A percentile compares a stretch with the other conserved stretches of the same genome.
Conservation (phyloP, 306 rosid genomes). For the Lagenaria siceraria region DNA sequence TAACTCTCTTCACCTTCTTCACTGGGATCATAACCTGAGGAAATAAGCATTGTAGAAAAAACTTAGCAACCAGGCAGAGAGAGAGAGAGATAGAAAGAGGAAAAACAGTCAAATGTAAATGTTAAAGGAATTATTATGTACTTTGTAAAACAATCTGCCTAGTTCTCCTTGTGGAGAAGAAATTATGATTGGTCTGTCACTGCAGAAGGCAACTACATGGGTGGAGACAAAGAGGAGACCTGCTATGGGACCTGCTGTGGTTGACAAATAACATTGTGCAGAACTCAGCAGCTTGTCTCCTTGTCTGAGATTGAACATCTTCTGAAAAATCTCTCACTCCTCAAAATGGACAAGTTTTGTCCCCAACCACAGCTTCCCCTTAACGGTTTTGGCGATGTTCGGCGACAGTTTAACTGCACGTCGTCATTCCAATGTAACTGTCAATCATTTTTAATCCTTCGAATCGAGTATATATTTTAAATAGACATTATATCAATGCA, state of each 20-base stretch:
- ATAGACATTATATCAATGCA: too few relatives aligned
- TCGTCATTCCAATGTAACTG: background rate
- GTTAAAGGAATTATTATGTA: background rate
- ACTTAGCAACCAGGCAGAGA: background rate
- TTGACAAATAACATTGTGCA: constrained; percentile 59
- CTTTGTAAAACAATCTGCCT: constrained; percentile 47
- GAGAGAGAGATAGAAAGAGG: background rate
- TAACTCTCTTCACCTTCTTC: constrained; percentile 23
- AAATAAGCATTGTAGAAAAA: background rate
- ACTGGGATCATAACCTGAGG: constrained; percentile 24
- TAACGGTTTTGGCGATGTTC: constrained; percentile 55
- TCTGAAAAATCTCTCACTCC: constrained; percentile 48
- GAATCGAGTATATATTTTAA: too few relatives aligned
- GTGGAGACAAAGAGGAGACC: constrained; percentile 86
- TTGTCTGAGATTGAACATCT: constrained; percentile 34
- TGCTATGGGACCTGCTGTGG: constrained; percentile 72
- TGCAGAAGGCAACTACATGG: constrained; percentile 60
- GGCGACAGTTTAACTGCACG: constrained; percentile 48
- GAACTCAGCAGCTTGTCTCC: constrained; percentile 59
- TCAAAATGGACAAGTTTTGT: constrained; percentile 52
- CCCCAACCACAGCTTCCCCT: constrained; percentile 63
- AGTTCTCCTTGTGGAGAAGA: constrained; percentile 35
- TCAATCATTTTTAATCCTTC: background rate
- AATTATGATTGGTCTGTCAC: constrained; percentile 57
- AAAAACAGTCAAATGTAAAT: background rate